Evolutionary conservation across 306 rosid species (phyloP).

Genomic region (Clitoria ternatea): DNA sequence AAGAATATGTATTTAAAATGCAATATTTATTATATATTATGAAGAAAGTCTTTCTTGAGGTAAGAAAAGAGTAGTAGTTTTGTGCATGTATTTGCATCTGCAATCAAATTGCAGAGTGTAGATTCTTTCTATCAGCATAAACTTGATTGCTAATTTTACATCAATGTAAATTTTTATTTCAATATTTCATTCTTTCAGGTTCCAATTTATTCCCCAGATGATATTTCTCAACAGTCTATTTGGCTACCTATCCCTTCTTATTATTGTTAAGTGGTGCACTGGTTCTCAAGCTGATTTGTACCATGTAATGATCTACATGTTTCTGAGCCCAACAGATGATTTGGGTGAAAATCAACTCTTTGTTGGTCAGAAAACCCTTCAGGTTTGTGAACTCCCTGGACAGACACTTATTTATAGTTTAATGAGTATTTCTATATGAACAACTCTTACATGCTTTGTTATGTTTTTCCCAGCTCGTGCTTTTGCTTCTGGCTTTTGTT

Average conservation of each 20-base stretch:
- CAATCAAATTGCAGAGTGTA: conserved; percentile 3
- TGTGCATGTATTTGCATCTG: conserved; percentile 13
- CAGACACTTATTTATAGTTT: background rate
- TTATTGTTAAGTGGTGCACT: conserved; percentile 88
- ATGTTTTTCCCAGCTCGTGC: conserved; percentile 53
- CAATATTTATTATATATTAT: no score
- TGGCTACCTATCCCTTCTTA: conserved; percentile 81
- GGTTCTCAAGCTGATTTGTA: conserved; percentile 94
- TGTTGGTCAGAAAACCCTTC: conserved; percentile 73
- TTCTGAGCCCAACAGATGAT: conserved; percentile 87
- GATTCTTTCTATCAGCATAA: background rate
- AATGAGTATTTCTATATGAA: background rate
- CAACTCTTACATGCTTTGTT: conserved; percentile 10
- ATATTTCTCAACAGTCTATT: conserved; percentile 90
- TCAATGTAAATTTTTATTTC: conserved; percentile 20
- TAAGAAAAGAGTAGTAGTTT: background rate
- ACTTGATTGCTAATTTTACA: conserved; percentile 14
- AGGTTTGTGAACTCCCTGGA: conserved; percentile 48
- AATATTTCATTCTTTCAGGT: conserved; percentile 56
- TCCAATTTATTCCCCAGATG: conserved; percentile 84
- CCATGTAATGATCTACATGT: conserved; percentile 97
- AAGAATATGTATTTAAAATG: no score
- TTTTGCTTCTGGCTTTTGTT: conserved; percentile 71
- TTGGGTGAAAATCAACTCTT: conserved; percentile 95
- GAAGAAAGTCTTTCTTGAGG: no score